Base-by-base conservation (phyloP, 768 basidiomycete genomes). In the Stropharia rugosoannulata region DNA sequence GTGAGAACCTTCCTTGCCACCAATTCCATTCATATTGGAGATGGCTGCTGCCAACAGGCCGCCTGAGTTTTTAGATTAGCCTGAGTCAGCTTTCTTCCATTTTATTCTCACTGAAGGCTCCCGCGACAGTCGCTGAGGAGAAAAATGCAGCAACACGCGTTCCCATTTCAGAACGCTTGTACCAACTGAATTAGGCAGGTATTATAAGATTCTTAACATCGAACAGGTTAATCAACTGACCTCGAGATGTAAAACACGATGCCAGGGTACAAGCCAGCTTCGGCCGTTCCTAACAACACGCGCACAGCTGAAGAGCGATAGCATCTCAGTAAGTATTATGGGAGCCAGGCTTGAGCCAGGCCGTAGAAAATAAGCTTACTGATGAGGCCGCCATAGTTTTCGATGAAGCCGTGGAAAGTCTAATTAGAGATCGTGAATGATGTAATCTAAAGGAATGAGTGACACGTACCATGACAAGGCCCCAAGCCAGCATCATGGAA, bases 111-210 rank as follows among this genome's bases (percentile, higher is more conserved):
- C 87, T 84, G 68, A 89, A 89, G 12, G 86, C 87, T 19, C 90
- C 91, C 4, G 90, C 83, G 27, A 88, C 76, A 0, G 90, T 92
- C 1, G 90, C 89, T 27, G 89, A 87, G 2, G 86, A 84, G 70
- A 91, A 92, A 73, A 94, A 94, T 13, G 86, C 56, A 0, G 90
- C 87, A 19, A 88, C 73, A 35, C 89, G 83, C 32, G 80, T 75
- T 13, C 87, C 89, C 61, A 89, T 78, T 63, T 94, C 92, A 10
- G 82, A 79, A 25, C 88, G 83, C 64, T 83, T 86, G 69, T 93
- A 93, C 89, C 91, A 93, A 62, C 86, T 88, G 25, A 22, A 22
- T 22, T 16, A 39, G 22, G 4, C 9, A 42, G 13, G 8, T 25
- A 22, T 32, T n/a, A 45, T 19, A 11, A 9, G 32, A 22, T 22